Evolutionary conservation across 1,284 basidiomycete genomes (phyloP), one percentile per base, ranked within the genome.

Genomic region (Pholiota adiposa): DNA sequence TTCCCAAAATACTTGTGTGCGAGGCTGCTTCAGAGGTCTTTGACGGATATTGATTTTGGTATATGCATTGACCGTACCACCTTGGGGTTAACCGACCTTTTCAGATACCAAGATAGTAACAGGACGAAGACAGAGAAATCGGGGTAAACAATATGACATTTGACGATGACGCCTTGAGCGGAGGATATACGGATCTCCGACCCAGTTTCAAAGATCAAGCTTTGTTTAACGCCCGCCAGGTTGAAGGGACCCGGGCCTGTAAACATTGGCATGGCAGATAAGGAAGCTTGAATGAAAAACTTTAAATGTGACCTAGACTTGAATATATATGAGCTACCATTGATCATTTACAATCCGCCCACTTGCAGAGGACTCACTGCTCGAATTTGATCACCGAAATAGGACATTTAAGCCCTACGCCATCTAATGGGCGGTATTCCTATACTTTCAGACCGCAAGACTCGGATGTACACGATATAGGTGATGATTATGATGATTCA

Each of bases 61-160:
- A 41, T 41, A 50, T 57, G 23, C 18, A 48, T 51, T 54, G 53
- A 56, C 51, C 21, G 49, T 58, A 65, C 57, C 59, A 61, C 59
- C 60, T 65, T 62, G 57, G 55, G 54, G 62, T 59, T 60, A 63
- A 34, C 34, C 58, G 43, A 55, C 27, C 55, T 55, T 59, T 52
- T 38, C 52, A 58, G 54, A 55, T 31, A 54, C 33, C 29, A 46
- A 56, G 19, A 40, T 40, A 33, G 48, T 51, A 55, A 55, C 38
- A 51, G 48, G 60, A 21, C 46, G 21, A 56, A 60, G 53, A 51
- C 46, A 49, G 21, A 57, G 48, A 23, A 38, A 51, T 61, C 54
- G 27, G 59, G 57, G 33, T 38, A 38, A 51, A 36, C 54, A 46
- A 53, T 49, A 62, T 60, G 55, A 58, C 58, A 54, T 51, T 55